Evolutionary conservation across 371 early-diverging fungal genomes (phyloP).

Genomic region (Zopfochytrium polystomum): DNA sequence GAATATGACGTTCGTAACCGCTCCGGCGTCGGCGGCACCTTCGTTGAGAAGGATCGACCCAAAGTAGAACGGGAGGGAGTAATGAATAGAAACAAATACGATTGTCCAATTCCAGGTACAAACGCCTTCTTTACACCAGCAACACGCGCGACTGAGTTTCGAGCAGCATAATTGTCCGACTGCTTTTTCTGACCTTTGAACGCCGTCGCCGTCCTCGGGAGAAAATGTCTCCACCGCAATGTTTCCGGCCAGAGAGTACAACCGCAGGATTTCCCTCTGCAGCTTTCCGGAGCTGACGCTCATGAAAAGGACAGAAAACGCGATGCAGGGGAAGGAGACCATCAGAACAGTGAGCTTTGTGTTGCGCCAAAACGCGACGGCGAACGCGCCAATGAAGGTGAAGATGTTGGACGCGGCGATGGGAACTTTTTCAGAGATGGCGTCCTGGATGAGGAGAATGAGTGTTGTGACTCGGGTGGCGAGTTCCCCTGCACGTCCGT

Average conservation of each 20-base stretch:
- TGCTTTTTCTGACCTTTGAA: conserved; percentile 34
- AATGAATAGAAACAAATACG: conserved; percentile 29
- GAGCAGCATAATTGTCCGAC: conserved; percentile 16
- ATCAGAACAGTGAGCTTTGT: conserved; percentile 30
- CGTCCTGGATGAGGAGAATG: conserved; percentile 24
- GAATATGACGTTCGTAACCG: conserved; percentile 31
- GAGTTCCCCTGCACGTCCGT: conserved; percentile 53
- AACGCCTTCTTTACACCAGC: conserved; percentile 26
- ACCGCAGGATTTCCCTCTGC: conserved; percentile 15
- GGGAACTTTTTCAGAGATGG: conserved; percentile 34
- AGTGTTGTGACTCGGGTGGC: conserved; percentile 56
- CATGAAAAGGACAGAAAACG: conserved; percentile 22
- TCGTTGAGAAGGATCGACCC: conserved; percentile 19
- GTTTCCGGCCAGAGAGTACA: conserved; percentile 34
- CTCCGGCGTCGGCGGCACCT: conserved; percentile 21
- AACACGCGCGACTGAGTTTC: conserved; percentile 23
- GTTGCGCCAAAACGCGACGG: conserved; percentile 27
- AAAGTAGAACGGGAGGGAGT: conserved; percentile 37
- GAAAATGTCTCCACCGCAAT: conserved; percentile 37
- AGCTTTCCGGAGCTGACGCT: conserved; percentile 13
- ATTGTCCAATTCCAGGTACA: conserved; percentile 24
- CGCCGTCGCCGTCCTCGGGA: conserved; percentile 34
- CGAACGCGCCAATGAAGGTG: conserved; percentile 29
- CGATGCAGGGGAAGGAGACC: conserved; percentile 30
- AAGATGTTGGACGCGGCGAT: conserved; percentile 15